A percentile compares a stretch with the other conserved stretches of the same genome.
Conservation (phyloP, 2,329 filamentous ascomycete genomes). For the Rhinocladiella mackenziei region DNA sequence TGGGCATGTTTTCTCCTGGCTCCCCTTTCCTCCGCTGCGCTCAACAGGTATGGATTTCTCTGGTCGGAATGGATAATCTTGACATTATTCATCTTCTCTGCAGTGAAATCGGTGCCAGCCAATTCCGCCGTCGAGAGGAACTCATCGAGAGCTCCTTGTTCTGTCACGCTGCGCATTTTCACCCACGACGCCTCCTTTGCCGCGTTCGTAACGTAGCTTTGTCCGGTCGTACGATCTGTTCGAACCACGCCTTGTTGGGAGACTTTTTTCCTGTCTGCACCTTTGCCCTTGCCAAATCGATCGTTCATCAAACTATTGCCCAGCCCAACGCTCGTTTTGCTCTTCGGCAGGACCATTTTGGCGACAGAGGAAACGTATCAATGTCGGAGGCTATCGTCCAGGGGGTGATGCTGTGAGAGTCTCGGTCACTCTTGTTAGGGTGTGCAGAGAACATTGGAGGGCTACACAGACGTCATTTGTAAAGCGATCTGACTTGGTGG, state of each 20-base stretch:
- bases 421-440: not conserved
- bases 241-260: constrained; percentile 65
- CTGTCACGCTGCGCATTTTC: constrained; percentile 98
- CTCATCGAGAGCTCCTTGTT: constrained; percentile 94
- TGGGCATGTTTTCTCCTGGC: constrained; percentile 76
- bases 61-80: constrained; percentile 98
- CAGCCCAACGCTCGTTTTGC: constrained; percentile 89
- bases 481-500: constrained; percentile 3
- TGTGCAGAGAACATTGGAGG: constrained; percentile 2
- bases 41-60: constrained; percentile 89
- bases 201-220: constrained; percentile 87
- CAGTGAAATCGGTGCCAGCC: constrained; percentile 97
- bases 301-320: constrained; percentile 99
- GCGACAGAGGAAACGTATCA: constrained; percentile 5
- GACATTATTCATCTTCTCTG: constrained; percentile 97
- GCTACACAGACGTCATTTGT: constrained; percentile 15
- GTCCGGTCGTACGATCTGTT: constrained; percentile 65
- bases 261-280: constrained; percentile 71
- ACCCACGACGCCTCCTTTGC: constrained; percentile 92
- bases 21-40: constrained; percentile 74
- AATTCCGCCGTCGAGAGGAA: constrained; percentile 93
- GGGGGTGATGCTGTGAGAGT: not conserved
- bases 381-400: not conserved
- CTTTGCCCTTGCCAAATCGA: constrained; percentile 91
- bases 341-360: constrained; percentile 77